Evolutionary conservation across 2,329 filamentous ascomycete species (phyloP).

Genomic region (Exophiala xenobiotica): DNA sequence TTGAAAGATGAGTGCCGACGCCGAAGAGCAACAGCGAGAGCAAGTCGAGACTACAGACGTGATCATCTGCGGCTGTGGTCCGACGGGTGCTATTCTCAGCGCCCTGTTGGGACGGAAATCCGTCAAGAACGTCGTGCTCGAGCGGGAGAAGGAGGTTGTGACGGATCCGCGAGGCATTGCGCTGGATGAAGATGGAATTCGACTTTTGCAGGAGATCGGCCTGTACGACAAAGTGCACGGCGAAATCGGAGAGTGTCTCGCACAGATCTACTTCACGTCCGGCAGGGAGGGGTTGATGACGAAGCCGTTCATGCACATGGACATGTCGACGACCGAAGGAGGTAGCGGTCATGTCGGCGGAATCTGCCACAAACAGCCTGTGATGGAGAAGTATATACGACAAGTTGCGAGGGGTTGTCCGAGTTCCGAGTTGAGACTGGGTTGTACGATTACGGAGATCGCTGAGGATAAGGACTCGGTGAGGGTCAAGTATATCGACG

Average conservation of each 20-base stretch:
- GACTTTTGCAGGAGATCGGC: constrained; percentile 34
- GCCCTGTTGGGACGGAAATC: constrained; percentile 32
- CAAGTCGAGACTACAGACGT: constrained; percentile 31
- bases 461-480: constrained; percentile 19
- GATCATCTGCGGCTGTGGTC: constrained; percentile 38
- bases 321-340: constrained; percentile 32
- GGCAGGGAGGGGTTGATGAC: constrained; percentile 29
- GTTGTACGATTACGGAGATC: constrained; percentile 22
- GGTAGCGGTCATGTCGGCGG: constrained; percentile 35
- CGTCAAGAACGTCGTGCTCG: constrained; percentile 33
- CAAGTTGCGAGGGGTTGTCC: constrained; percentile 1
- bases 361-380: constrained; percentile 36
- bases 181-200: constrained; percentile 37
- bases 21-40: neutral
- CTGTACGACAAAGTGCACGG: constrained; percentile 33
- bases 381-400: constrained; percentile 33
- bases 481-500: constrained; percentile 28
- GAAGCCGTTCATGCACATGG: constrained; percentile 31
- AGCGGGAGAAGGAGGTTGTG: constrained; percentile 34
- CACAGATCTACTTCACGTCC: constrained; percentile 31
- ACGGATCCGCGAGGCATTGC: constrained; percentile 38
- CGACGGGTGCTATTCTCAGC: constrained; percentile 36
- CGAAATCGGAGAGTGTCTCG: constrained; percentile 32
- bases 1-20: neutral
- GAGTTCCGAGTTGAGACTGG: constrained; percentile 24